A percentile compares a stretch with the other conserved stretches of the same genome.
phyloP scores from a whole-genome alignment of 495 filamentous ascomycete genomes.

The Penicillium egyptiacum region DNA sequence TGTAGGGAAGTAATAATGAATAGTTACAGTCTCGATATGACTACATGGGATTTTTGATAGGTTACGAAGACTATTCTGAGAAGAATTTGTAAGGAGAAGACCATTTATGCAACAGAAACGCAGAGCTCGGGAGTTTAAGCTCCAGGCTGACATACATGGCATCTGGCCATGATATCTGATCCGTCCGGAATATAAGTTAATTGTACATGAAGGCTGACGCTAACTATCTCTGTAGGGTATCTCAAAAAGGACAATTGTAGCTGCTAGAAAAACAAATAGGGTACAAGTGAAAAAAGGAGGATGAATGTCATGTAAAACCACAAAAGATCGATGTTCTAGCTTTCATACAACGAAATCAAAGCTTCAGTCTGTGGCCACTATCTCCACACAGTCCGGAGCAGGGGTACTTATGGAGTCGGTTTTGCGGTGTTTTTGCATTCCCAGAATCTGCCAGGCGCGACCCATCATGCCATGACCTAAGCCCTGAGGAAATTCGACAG shows the following conservation, averaged over 20 bases:
- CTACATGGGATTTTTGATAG: not conserved
- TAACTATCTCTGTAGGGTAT: constrained; percentile 12
- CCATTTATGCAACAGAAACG: not conserved
- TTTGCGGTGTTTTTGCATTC: constrained; percentile 42
- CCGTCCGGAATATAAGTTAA: not conserved
- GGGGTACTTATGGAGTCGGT: constrained; percentile 15
- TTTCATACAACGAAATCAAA: not conserved
- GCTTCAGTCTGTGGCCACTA: constrained; percentile 25
- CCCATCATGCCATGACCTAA: constrained; percentile 48
- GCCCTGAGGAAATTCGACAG: constrained; percentile 38
- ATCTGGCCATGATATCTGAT: not conserved
- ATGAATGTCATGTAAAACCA: constrained; percentile 8
- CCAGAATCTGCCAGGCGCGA: constrained; percentile 46
- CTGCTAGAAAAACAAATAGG: constrained; percentile 12
- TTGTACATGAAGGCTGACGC: constrained; percentile 6
- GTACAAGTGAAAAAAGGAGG: constrained; percentile 1
- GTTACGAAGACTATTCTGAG: not conserved
- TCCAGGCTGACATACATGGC: not conserved
- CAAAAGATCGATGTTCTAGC: not conserved
- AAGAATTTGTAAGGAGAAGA: not conserved
- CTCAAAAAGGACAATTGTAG: constrained; percentile 16
- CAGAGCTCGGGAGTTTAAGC: not conserved
- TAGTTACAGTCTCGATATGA: not conserved
- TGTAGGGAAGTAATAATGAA: not conserved
- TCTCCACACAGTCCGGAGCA: constrained; percentile 23